Base-by-base conservation (phyloP, 2,329 filamentous ascomycete genomes). In the Didymella lethalis region DNA sequence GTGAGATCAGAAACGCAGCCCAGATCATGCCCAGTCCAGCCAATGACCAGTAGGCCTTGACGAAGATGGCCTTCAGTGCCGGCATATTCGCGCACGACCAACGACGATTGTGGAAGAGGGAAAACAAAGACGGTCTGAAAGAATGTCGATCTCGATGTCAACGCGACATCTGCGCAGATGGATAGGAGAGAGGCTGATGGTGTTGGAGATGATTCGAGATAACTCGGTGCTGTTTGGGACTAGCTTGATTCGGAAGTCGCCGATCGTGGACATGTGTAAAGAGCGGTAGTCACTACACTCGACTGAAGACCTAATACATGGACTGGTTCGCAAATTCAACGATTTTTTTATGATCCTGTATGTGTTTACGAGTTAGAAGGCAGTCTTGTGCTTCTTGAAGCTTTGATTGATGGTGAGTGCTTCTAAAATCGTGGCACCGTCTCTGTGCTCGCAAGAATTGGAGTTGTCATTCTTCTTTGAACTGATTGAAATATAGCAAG, bases 21-120 rank as follows among this genome's bases (percentile, higher is more conserved):
- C 95, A 96, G 26, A 90, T 67, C 38, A 84, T 84, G 7, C 91
- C 81, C 14, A 87, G 82, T 16, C 83, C 82, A 7, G 75, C 72
- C 18, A 80, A 69, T 7, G 70, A 57, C 73, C 75, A 78, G 55
- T 77, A 79, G 38, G 71, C 74, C 50, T 75, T 78, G 36, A 66
- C 67, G 40, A 78, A 61, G 36, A 74, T 65, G 7, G 70, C 64
- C 41, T 69, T 57, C 10, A 75, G 64, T 16, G 62, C 57, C 11
- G 64, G 52, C 75, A 77, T 78, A 4, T 23, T 14, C 47, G 29
- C 29, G 51, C 29, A 31, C 40, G 18, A 10, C 16, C 23, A 23
- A 23, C 23, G 23, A 23, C 2, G 23, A 23, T 32, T 4, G 7
- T 20, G 14, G 36, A 16, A 44, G 3, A 11, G 14, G 11, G 12